These are phyloP conservation scores for Neocallimastix lanati DNA, from an alignment of 192 early-diverging fungal genomes.

Conservation along the genomic window DNA sequence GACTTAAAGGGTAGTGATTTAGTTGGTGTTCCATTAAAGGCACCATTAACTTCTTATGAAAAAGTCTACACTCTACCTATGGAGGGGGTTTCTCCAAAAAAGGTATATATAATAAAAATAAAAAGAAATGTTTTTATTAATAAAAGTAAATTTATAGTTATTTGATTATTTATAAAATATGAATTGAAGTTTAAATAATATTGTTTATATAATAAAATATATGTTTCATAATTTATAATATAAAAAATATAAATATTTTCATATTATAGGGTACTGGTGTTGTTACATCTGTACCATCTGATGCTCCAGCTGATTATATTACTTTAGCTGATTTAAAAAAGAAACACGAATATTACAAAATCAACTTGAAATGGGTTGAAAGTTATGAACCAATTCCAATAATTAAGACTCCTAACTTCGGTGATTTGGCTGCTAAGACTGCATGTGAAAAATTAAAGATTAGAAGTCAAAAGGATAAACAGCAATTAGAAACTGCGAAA, in stretches of 20 bases:
- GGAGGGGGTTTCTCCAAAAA: constrained; percentile 86
- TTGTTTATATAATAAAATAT: too few species aligned
- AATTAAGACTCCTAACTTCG: constrained; percentile 66
- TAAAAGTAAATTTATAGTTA: too few species aligned
- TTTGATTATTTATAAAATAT: too few species aligned
- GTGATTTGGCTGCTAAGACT: constrained; percentile 62
- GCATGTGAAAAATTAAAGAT: constrained; percentile 86
- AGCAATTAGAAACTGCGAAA: constrained; percentile 81
- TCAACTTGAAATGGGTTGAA: constrained; percentile 71
- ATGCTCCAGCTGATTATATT: constrained; percentile 92
- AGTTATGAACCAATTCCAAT: constrained; percentile 67
- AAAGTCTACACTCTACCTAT: constrained; percentile 88
- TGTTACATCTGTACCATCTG: constrained; percentile 95
- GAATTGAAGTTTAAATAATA: too few species aligned
- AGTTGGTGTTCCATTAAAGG: constrained; percentile 75
- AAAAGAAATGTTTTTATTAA: background rate
- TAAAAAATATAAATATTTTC: constrained; percentile 1
- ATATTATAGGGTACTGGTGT: constrained; percentile 73
- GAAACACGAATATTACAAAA: constrained; percentile 82
- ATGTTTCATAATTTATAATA: too few species aligned
- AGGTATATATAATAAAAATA: constrained; percentile 6
- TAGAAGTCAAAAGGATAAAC: constrained; percentile 86
- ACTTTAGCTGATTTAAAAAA: constrained; percentile 82
- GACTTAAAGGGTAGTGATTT: constrained; percentile 58
- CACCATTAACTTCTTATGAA: constrained; percentile 62